These are phyloP conservation scores for Eutrema japonicum DNA, from an alignment of 345 rosid genomes.

Conservation along the genomic window DNA sequence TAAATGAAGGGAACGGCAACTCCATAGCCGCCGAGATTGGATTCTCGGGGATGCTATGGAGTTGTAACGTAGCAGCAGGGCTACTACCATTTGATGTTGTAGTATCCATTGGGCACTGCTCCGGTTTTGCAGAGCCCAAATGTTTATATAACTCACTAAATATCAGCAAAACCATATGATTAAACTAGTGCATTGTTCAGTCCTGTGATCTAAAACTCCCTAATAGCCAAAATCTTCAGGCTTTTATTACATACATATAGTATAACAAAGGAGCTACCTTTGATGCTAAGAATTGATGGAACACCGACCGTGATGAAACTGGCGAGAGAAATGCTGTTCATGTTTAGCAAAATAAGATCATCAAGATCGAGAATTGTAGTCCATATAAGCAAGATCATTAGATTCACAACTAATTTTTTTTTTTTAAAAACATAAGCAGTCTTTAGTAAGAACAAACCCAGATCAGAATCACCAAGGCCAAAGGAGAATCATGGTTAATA, in stretches of 20 bases:
- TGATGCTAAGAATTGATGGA: constrained; percentile 20
- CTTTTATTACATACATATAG: neutral
- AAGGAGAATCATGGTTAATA: constrained; percentile 6
- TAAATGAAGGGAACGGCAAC: constrained; percentile 29
- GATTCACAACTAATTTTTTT: constrained; percentile 18
- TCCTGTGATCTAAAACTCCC: constrained; percentile 10
- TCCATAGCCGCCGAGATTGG: constrained; percentile 13
- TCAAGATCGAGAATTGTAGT: constrained; percentile 23
- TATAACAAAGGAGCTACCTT: constrained; percentile 29
- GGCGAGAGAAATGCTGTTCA: constrained; percentile 25
- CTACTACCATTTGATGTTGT: constrained; percentile 36
- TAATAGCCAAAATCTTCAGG: neutral
- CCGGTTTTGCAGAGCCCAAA: constrained; percentile 29
- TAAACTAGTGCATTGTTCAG: constrained; percentile 38
- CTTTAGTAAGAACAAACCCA: constrained; percentile 17
- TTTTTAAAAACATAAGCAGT: neutral
- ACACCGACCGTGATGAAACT: neutral
- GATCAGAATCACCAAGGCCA: constrained; percentile 29
- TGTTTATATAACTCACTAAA: constrained; percentile 14
- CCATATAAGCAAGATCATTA: constrained; percentile 19
- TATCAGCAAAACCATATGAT: constrained; percentile 19
- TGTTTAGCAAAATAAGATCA: constrained; percentile 34
- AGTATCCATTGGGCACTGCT: constrained; percentile 44
- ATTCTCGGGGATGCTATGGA: constrained; percentile 32
- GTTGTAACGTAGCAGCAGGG: constrained; percentile 35